phyloP scores from a whole-genome alignment of 495 filamentous ascomycete genomes.

The Aspergillus saccharolyticus region DNA sequence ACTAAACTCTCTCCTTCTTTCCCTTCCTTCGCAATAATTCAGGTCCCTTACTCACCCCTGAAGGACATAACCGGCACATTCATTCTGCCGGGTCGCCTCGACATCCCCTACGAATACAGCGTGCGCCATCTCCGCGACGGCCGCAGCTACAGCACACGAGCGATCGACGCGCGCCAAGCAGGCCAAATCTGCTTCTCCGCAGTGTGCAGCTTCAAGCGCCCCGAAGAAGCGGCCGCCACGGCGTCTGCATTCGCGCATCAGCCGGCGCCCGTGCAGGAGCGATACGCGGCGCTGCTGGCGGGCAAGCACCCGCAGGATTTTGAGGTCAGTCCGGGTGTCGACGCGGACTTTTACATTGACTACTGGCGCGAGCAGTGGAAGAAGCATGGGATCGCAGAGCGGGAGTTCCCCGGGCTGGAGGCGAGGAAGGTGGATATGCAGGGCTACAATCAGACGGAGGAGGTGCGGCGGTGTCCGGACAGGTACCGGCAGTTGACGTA shows the following conservation, averaged over 20 bases:
- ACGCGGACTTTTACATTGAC: slow-evolving; percentile 44
- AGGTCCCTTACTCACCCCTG: background rate
- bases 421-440: slow-evolving; percentile 61
- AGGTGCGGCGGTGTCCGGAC: slow-evolving; percentile 34
- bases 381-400: slow-evolving; percentile 25
- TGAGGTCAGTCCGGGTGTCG: slow-evolving; percentile 36
- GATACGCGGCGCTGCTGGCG: slow-evolving; percentile 34
- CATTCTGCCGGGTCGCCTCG: slow-evolving; percentile 46
- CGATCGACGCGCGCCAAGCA: slow-evolving; percentile 48
- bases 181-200: slow-evolving; percentile 55
- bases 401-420: slow-evolving; percentile 54
- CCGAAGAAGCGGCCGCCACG: slow-evolving; percentile 24
- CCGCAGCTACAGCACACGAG: slow-evolving; percentile 52
- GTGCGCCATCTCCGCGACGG: slow-evolving; percentile 52
- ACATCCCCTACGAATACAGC: slow-evolving; percentile 57
- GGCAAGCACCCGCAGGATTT: slow-evolving; percentile 38
- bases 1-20: background rate
- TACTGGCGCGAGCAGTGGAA: slow-evolving; percentile 17
- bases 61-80: slow-evolving; percentile 67
- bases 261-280: slow-evolving; percentile 28
- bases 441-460: slow-evolving; percentile 45
- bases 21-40: background rate
- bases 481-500: slow-evolving; percentile 55
- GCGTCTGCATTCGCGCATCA: slow-evolving; percentile 41
- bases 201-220: slow-evolving; percentile 57